Evolutionary conservation across 108 stramenopile genomes (phyloP).

Genomic region (Nannochloropsis salina): DNA sequence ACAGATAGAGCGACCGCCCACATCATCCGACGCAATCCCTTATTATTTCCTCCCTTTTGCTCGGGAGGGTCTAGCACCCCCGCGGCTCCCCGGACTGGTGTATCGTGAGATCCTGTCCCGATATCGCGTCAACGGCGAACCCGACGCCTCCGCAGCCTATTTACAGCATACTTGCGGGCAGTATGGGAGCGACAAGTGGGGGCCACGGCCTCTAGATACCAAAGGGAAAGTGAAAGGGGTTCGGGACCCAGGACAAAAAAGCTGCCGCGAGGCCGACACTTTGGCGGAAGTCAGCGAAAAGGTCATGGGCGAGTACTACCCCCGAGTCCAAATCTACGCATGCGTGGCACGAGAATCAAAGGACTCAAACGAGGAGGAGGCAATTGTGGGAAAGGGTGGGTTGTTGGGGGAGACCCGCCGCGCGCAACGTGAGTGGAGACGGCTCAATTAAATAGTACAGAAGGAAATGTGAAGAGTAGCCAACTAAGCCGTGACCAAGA

Average conservation of each 20-base stretch:
- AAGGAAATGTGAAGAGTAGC: not conserved
- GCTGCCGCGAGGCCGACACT: not conserved
- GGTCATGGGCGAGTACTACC: conserved; percentile 17
- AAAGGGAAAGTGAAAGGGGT: not conserved
- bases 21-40: not conserved
- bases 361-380: not conserved
- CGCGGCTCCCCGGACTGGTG: not conserved
- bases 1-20: not conserved
- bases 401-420: not conserved
- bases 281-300: conserved; percentile 6
- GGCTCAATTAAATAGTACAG: not conserved
- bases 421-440: not conserved
- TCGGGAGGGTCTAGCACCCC: not conserved
- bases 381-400: not conserved
- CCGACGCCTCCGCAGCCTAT: not conserved
- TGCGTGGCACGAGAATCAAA: not conserved
- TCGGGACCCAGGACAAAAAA: not conserved
- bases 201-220: not conserved
- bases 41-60: conserved; percentile 3
- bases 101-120: not conserved
- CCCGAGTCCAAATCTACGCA: not conserved
- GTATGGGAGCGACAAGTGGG: too few species aligned
- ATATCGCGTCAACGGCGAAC: not conserved
- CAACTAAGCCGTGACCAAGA: too few species aligned
- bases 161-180: not conserved